Evolutionary conservation across 208 protist species (phyloP).

Genomic region (Acanthamoeba lenticulata): DNA sequence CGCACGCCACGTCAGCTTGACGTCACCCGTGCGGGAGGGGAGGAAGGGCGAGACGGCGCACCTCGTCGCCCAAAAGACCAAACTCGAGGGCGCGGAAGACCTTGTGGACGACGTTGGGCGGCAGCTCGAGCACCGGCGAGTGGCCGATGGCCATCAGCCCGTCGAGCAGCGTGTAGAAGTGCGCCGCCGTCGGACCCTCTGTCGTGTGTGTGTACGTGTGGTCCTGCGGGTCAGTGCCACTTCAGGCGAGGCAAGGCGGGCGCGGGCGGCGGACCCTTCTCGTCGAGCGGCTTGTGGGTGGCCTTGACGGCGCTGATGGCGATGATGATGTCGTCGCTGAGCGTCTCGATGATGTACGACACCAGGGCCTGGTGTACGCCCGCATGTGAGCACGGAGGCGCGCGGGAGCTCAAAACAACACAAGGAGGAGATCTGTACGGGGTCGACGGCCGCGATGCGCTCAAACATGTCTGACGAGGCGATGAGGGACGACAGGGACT

Average conservation of each 20-base stretch:
- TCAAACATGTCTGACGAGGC: slow-evolving; percentile 44
- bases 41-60: neutral
- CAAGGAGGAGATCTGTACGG: no score
- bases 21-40: neutral
- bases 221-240: neutral
- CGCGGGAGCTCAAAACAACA: no score
- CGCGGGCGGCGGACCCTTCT: neutral
- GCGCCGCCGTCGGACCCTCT: slow-evolving; percentile 31
- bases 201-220: neutral
- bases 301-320: slow-evolving; percentile 20
- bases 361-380: neutral
- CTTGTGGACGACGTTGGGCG: neutral
- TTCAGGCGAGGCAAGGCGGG: no score
- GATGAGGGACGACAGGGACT: slow-evolving; percentile 36
- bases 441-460: slow-evolving; percentile 13
- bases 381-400: neutral
- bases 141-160: slow-evolving; percentile 56
- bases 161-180: slow-evolving; percentile 64
- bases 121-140: slow-evolving; percentile 2
- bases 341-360: slow-evolving; percentile 26
- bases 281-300: slow-evolving; percentile 47
- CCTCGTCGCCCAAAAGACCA: slow-evolving; percentile 59
- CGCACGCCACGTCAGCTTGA: neutral
- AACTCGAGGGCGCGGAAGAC: slow-evolving; percentile 65
- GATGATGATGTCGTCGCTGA: slow-evolving; percentile 60